Conservation (phyloP, 306 rosid genomes). For the Lathyrus oleraceus region DNA sequence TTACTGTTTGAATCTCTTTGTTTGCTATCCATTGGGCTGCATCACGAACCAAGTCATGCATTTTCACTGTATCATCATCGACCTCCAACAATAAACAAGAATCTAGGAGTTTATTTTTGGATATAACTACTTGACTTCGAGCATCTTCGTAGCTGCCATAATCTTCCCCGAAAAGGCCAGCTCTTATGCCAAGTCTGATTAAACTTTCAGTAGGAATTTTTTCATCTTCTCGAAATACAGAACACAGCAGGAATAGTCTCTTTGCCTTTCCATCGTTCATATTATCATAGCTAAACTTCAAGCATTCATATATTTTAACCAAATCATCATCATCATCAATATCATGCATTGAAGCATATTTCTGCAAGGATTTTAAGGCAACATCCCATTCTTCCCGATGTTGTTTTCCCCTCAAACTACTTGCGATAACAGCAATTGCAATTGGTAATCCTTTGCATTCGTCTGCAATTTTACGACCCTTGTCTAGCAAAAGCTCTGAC, state of each 20-base stretch:
- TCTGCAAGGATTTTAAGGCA: background rate
- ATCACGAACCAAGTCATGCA: background rate
- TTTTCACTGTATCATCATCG: background rate
- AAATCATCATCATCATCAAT: background rate
- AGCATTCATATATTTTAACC: background rate
- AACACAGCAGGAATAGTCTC: conserved; percentile 5
- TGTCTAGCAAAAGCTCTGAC: background rate
- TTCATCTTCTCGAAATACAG: conserved; percentile 37
- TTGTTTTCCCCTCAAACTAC: background rate
- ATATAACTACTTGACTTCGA: background rate
- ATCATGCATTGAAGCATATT: background rate
- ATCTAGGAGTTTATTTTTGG: background rate
- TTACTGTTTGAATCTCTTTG: background rate
- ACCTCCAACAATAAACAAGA: background rate
- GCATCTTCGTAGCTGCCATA: background rate
- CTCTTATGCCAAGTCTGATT: background rate
- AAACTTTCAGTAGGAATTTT: conserved; percentile 11
- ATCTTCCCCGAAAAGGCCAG: background rate
- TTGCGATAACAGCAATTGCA: conserved; percentile 1
- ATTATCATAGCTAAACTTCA: background rate
- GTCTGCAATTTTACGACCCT: background rate
- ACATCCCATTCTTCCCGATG: background rate
- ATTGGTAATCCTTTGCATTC: conserved; percentile 28
- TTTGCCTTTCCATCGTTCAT: background rate
- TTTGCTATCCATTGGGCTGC: background rate